These are phyloP conservation scores for Saccharomycopsis sp. DNA, from an alignment of 805 yeast genomes.

Conservation along the genomic window DNA sequence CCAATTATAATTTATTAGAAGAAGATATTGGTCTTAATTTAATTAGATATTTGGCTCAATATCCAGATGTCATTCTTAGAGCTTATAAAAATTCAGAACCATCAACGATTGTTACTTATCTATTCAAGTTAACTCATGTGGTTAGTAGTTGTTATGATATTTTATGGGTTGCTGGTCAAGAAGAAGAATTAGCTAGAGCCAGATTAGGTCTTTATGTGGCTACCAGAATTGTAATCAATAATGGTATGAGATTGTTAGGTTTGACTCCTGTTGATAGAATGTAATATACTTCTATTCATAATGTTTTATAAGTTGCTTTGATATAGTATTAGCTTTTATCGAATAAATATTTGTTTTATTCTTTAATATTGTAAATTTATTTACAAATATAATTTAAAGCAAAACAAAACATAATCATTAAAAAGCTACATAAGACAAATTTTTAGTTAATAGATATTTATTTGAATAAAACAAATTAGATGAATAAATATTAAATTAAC, in stretches of 20 bases:
- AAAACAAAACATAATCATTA: no score
- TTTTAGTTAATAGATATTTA: no score
- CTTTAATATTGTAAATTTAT: no score
- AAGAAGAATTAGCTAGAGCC: conserved; percentile 73
- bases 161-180: conserved; percentile 95
- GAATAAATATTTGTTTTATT: no score
- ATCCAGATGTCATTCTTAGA: conserved; percentile 80
- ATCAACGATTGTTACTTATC: conserved; percentile 84
- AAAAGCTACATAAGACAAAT: no score
- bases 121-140: conserved; percentile 85
- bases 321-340: neutral
- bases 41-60: conserved; percentile 72
- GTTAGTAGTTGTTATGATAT: conserved; percentile 95
- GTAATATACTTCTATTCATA: conserved; percentile 33
- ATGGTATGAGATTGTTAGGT: conserved; percentile 85
- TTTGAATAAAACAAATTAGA: neutral
- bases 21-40: conserved; percentile 66
- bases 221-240: conserved; percentile 79
- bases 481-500: conserved; percentile 12
- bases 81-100: conserved; percentile 86
- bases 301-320: no score
- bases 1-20: conserved; percentile 50
- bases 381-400: no score
- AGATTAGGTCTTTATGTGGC: conserved; percentile 85
- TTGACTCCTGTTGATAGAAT: conserved; percentile 98